A percentile compares a stretch with the other conserved stretches of the same genome.
phyloP scores from a whole-genome alignment of 2,329 filamentous ascomycete genomes.

The Tolypocladium capitatum region DNA sequence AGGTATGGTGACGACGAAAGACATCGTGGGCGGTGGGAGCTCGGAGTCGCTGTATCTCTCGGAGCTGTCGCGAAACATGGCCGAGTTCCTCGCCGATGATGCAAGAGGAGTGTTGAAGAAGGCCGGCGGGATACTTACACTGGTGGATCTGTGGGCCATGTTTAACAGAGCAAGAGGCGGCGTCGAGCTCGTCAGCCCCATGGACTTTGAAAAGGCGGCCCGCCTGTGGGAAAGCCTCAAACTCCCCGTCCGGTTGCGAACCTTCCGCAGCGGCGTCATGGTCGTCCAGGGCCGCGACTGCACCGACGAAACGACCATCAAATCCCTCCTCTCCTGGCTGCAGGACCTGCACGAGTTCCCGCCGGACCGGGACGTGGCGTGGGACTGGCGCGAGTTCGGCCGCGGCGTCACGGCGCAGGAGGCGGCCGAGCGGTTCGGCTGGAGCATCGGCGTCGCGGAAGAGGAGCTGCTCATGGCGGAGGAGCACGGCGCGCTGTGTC shows the following conservation, averaged over 20 bases:
- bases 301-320: slow-evolving; percentile 82
- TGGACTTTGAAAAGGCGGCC: slow-evolving; percentile 84
- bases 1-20: slow-evolving; percentile 85
- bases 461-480: slow-evolving; percentile 98
- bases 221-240: slow-evolving; percentile 77
- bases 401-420: slow-evolving; percentile 83
- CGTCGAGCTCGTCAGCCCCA: slow-evolving; percentile 83
- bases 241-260: slow-evolving; percentile 72
- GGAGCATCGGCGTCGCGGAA: slow-evolving; percentile 91
- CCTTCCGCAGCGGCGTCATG: slow-evolving; percentile 87
- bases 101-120: slow-evolving; percentile 61
- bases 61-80: slow-evolving; percentile 70
- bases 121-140: slow-evolving; percentile 75
- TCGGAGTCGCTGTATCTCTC: slow-evolving; percentile 80
- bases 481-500: slow-evolving; percentile 72
- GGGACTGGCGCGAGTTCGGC: slow-evolving; percentile 70
- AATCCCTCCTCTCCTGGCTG: slow-evolving; percentile 64
- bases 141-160: slow-evolving; percentile 86
- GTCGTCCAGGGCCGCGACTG: slow-evolving; percentile 82
- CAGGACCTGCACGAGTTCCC: slow-evolving; percentile 55
- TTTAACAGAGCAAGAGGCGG: slow-evolving; percentile 90
- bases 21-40: slow-evolving; percentile 68
- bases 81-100: slow-evolving; percentile 83
- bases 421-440: slow-evolving; percentile 78
- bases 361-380: slow-evolving; percentile 50